phyloP scores from a whole-genome alignment of 768 basidiomycete genomes.

The Ephemerocybe angulata region DNA sequence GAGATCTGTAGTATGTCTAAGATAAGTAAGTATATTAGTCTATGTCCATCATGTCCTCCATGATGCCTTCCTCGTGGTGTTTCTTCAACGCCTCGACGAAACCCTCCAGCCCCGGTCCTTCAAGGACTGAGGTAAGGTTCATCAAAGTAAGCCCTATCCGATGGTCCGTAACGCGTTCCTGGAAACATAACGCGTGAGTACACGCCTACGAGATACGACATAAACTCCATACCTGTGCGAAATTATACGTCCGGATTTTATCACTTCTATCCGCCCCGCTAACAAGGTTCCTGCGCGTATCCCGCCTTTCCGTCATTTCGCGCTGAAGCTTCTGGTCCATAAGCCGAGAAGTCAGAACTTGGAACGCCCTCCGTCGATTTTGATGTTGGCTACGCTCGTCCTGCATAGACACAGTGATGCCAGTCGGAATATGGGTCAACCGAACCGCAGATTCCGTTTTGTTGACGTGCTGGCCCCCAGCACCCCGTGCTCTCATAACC shows the following conservation, averaged over 20 bases:
- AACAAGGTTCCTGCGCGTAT: constrained; percentile 68
- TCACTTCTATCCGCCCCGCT: constrained; percentile 84
- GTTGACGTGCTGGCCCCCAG: constrained; percentile 97
- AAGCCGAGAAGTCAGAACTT: constrained; percentile 80
- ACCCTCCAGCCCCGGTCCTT: constrained; percentile 57
- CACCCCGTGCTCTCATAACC: constrained; percentile 95
- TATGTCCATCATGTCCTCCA: constrained; percentile 47
- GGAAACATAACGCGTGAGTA: neutral
- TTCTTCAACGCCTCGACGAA: constrained; percentile 57
- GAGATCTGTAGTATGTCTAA: neutral
- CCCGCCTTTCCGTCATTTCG: constrained; percentile 69
- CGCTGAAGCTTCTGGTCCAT: constrained; percentile 73
- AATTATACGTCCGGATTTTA: constrained; percentile 96
- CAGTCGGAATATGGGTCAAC: constrained; percentile 87
- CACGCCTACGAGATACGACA: neutral
- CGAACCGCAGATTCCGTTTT: constrained; percentile 98
- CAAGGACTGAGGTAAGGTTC: constrained; percentile 62
- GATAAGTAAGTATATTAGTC: too few species aligned
- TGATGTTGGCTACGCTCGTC: constrained; percentile 96
- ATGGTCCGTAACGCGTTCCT: constrained; percentile 95
- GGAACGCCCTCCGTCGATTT: constrained; percentile 91
- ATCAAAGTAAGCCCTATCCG: constrained; percentile 74
- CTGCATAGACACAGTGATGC: constrained; percentile 96
- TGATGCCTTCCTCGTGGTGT: constrained; percentile 50
- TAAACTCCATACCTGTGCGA: constrained; percentile 60